Percentiles rank a stretch among this genome's conserved stretches.
Evolutionary conservation across 1,139 yeast species (phyloP).

Genomic region (Zygosaccharomyces pseudobailii): DNA sequence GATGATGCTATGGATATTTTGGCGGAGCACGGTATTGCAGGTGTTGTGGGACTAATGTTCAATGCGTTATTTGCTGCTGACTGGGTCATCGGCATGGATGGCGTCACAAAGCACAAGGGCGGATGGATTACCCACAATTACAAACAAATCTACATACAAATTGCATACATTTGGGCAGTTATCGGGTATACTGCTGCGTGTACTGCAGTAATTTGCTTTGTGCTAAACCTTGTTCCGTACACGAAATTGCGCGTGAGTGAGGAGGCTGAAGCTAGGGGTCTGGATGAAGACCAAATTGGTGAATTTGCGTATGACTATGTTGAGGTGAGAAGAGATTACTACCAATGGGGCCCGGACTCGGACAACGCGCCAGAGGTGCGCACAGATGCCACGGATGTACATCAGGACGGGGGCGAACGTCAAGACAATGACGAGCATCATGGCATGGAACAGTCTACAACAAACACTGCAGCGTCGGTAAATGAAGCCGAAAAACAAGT

Average conservation of each 20-base stretch:
- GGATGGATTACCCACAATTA: constrained; percentile 92
- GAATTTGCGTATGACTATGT: constrained; percentile 98
- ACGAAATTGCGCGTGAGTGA: constrained; percentile 74
- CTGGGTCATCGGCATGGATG: constrained; percentile 87
- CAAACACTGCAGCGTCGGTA: background rate
- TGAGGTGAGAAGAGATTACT: constrained; percentile 90
- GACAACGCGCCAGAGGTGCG: constrained; percentile 19
- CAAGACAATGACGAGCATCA: background rate
- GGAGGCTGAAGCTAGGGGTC: constrained; percentile 81
- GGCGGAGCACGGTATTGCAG: constrained; percentile 98
- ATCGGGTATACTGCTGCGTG: constrained; percentile 73
- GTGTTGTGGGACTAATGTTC: constrained; percentile 79
- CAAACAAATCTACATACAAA: constrained; percentile 85
- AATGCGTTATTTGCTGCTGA: constrained; percentile 85
- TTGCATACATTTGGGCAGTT: constrained; percentile 75
- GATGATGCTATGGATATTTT: constrained; percentile 93
- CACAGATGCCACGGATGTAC: constrained; percentile 1
- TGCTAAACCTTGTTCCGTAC: constrained; percentile 76
- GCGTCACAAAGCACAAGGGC: constrained; percentile 73
- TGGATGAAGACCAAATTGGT: constrained; percentile 96
- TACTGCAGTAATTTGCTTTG: constrained; percentile 71
- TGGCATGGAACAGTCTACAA: background rate
- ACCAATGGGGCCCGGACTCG: constrained; percentile 52
- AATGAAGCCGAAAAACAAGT: background rate
- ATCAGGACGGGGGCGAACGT: background rate